Evolutionary conservation across 2,329 filamentous ascomycete species (phyloP), one percentile per base, ranked within the genome.

Genomic region (Aspergillus terreus): DNA sequence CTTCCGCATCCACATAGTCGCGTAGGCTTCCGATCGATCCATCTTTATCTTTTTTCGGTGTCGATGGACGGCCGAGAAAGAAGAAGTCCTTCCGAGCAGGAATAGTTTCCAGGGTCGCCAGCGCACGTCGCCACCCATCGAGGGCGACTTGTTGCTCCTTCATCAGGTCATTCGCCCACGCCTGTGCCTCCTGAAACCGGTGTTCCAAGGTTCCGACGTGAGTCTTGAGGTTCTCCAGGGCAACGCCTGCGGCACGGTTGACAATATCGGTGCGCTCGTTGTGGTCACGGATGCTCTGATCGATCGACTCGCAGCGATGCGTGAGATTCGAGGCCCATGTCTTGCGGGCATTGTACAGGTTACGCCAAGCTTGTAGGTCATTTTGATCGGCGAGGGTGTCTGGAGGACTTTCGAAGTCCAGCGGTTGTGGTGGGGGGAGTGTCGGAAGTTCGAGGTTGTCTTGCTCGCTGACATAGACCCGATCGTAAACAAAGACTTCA

Each of bases 401-500:
- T n/a, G 94, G 94, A 38, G 82, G 77, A 25, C 76, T 75, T 17
- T 77, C 72, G 27, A 90, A 84, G 51, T 78, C 77, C 56, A 86
- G 82, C 41, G 82, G 71, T 49, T 78, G 76, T 6, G 80, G 77
- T 72, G 87, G 59, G 47, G 80, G 76, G 45, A 79, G 73, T 46
- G 68, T 63, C 64, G 75, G 65, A 56, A 82, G 71, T 58, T 86
- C 80, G 53, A 63, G 76, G 66, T 67, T 74, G 51, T 63, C 61
- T 15, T 67, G 59, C 42, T 74, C 68, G 53, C 67, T 71, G 46
- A 87, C 84, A 62, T 87, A 83, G 60, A 86, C 84, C 56, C 91
- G 87, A 71, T 96, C 91, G 72, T 95, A 99, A 47, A 97, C 83
- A 68, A 88, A 97, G 51, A 99, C 85, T 69, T 97, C 91, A 59